Conservation (phyloP, 768 basidiomycete species). For the Phlebiopsis gigantea region DNA sequence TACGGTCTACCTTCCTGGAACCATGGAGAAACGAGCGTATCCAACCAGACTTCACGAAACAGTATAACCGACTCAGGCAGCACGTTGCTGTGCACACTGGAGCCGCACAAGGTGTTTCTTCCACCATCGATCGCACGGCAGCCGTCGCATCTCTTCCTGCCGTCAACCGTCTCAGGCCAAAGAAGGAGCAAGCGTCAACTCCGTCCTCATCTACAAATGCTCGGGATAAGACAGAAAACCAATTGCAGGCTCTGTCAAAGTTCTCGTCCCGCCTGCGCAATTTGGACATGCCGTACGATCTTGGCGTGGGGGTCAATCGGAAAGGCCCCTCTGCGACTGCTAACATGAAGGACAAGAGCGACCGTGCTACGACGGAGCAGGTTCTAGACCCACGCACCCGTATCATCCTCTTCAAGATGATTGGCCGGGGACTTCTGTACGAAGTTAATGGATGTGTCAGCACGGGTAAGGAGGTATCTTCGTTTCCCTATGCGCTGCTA, state of each 20-base stretch:
- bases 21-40: conserved; percentile 5
- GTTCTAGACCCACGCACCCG: conserved; percentile 95
- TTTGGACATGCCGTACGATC: conserved; percentile 67
- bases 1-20: conserved; percentile 1
- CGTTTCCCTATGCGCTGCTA: conserved; percentile 12
- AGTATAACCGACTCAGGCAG: conserved; percentile 91
- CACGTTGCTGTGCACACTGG: conserved; percentile 82
- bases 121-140: conserved; percentile 42
- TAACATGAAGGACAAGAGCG: conserved; percentile 92
- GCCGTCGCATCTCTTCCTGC: conserved; percentile 63
- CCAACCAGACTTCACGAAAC: conserved; percentile 90
- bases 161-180: conserved; percentile 58
- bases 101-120: conserved; percentile 53
- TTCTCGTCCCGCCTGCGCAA: conserved; percentile 70
- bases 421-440: conserved; percentile 80
- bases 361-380: conserved; percentile 95
- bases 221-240: conserved; percentile 63
- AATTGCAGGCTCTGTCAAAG: conserved; percentile 69
- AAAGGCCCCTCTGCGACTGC: conserved; percentile 88
- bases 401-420: conserved; percentile 93
- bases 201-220: conserved; percentile 20
- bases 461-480: conserved; percentile 91
- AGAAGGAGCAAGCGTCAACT: conserved; percentile 19
- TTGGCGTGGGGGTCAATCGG: conserved; percentile 76
- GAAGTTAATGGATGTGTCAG: conserved; percentile 95